Conservation (phyloP, 768 basidiomycete species). For the Lanmaoa rubissima region DNA sequence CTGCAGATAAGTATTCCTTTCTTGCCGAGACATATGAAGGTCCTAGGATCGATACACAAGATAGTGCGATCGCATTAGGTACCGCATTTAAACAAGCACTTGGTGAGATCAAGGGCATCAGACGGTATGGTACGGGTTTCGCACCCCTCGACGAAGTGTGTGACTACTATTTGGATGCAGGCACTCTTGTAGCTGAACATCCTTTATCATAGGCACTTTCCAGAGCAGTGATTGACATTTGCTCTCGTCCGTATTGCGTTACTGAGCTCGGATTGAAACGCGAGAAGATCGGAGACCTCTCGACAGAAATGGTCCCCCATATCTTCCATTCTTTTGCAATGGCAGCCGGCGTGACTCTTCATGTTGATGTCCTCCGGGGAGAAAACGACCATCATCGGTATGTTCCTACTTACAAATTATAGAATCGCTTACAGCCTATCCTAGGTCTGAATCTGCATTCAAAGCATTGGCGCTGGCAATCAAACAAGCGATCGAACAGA, state of each 20-base stretch:
- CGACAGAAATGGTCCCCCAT: constrained; percentile 98
- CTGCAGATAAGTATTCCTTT: constrained; percentile 79
- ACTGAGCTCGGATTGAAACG: constrained; percentile 84
- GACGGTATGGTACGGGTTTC: constrained; percentile 93
- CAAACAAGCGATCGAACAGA: constrained; percentile 87
- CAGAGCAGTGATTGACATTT: constrained; percentile 96
- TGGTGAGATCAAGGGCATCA: constrained; percentile 92
- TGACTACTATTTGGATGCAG: not conserved
- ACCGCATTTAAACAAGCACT: constrained; percentile 93
- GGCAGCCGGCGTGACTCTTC: constrained; percentile 89
- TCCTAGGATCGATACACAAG: constrained; percentile 51
- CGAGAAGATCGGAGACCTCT: constrained; percentile 92
- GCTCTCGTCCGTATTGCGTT: constrained; percentile 94
- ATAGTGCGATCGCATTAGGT: constrained; percentile 83
- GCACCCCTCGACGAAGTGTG: constrained; percentile 94
- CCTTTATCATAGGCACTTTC: constrained; percentile 73
- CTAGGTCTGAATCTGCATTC: constrained; percentile 94
- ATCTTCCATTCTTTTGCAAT: constrained; percentile 98
- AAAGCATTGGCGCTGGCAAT: constrained; percentile 96
- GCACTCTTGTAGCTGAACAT: not conserved
- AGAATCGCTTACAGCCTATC: not conserved
- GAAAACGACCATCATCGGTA: constrained; percentile 98
- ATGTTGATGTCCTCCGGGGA: constrained; percentile 91
- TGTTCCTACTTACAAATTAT: constrained; percentile 20
- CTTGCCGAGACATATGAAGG: constrained; percentile 12